Percentiles rank a stretch among this genome's conserved stretches.
Conservation (phyloP, 805 yeast genomes). For the Wickerhamiella sorbophila region DNA sequence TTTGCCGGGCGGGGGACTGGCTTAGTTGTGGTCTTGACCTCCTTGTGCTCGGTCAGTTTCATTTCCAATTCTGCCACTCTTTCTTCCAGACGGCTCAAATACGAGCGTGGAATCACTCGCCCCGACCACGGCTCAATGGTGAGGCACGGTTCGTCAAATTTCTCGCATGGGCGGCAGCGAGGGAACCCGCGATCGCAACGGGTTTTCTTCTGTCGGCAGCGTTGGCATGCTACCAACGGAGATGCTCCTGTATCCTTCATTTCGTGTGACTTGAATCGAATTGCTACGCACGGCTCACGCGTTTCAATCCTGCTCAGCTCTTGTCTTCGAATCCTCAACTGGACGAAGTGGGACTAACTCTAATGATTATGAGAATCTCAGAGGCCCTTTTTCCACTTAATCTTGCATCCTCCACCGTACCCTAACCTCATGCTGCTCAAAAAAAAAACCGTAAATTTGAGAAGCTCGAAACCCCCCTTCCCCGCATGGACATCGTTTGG, state of each 20-base stretch:
- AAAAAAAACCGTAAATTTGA: too few species aligned
- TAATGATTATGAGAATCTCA: too few species aligned
- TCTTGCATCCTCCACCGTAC: too few species aligned
- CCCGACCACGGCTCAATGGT: constrained; percentile 84
- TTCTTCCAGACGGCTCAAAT: constrained; percentile 58
- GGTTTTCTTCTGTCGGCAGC: constrained; percentile 59
- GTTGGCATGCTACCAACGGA: constrained; percentile 44
- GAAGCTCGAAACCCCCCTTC: too few species aligned
- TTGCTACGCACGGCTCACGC: too few species aligned
- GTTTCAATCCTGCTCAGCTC: neutral
- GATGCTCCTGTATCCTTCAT: neutral
- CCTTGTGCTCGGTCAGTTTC: constrained; percentile 28
- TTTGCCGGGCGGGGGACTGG: neutral
- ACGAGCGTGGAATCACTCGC: constrained; percentile 61
- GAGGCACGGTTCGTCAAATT: constrained; percentile 60
- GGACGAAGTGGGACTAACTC: neutral
- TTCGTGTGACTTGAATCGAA: too few species aligned
- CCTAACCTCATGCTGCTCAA: too few species aligned
- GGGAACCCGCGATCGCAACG: constrained; percentile 60
- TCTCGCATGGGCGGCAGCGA: constrained; percentile 44
- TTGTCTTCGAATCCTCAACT: neutral
- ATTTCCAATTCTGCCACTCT: constrained; percentile 43
- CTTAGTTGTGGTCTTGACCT: constrained; percentile 10
- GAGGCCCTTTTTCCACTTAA: too few species aligned
- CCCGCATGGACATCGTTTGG: too few species aligned